Evolutionary conservation across 2,329 filamentous ascomycete species (phyloP), one percentile per base, ranked within the genome.

Genomic region (Talaromyces sp.): DNA sequence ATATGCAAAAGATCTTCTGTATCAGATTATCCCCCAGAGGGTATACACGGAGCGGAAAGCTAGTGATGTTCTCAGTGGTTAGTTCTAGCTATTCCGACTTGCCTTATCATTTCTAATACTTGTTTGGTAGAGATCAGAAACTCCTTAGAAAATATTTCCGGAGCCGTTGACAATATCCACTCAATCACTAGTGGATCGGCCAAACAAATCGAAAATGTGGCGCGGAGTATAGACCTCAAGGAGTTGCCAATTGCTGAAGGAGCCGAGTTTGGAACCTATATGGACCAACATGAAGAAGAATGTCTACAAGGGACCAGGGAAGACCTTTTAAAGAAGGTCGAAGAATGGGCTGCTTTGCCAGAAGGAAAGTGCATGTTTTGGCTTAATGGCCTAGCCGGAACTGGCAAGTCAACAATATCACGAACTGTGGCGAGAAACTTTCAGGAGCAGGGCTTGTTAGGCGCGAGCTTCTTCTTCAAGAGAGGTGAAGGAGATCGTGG

Each of bases 401-500:
- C 51, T 7, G 59, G 64, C 1, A 66, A 66, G 22, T 63, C 40
- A 5, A 66, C 60, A 11, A 63, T 63, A 34, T 58, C 61, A 6
- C 17, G 36, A 10, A 64, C 61, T 15, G 36, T 64, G 13, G 58
- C 61, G 0, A 27, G 11, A 15, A 13, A 17, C 1, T 38, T 61
- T 29, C 3, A 49, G 4, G 13, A 47, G 3, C 7, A 40, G 49
- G 49, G 27, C 8, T 19, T 38, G 8, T 6, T 64, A 29, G 61
- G 36, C 6, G 61, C 61, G 1, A 64, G 65, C 25, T 66, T 66
- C 22, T 64, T 64, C 47, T 64, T 67, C 36, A 67, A 67, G 25
- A 40, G 47, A 66, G 79, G 77, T 1, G 78, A 80, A 58, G 71
- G 69, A 3, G 78, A 82, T 67, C 74, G 77, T 29, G 74, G 76